A percentile compares a stretch with the other conserved stretches of the same genome.
Conservation (phyloP, 179 eudicot genomes). For the Silene coronaria region DNA sequence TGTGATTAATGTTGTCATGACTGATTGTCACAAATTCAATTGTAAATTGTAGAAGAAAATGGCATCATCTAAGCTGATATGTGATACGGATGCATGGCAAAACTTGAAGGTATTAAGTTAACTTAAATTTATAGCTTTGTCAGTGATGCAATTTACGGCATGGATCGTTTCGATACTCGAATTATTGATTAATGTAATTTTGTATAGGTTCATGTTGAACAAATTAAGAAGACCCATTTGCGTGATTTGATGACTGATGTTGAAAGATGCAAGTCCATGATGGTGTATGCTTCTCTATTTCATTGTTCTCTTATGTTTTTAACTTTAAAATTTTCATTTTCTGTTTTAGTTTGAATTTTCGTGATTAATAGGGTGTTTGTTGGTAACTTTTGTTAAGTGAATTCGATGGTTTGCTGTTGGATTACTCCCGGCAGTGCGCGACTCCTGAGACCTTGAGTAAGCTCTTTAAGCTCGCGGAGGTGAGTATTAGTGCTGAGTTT, state of each 20-base stretch:
- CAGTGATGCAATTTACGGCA: not conserved
- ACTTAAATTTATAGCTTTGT: not conserved
- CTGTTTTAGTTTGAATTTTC: not conserved
- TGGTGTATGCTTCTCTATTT: constrained; percentile 53
- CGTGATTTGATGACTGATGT: constrained; percentile 76
- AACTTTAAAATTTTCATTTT: not conserved
- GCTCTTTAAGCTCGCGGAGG: constrained; percentile 84
- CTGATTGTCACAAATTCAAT: not conserved
- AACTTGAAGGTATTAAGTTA: constrained; percentile 51
- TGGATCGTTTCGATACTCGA: not conserved
- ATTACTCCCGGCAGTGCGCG: constrained; percentile 83
- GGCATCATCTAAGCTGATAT: constrained; percentile 65
- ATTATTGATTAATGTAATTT: not conserved
- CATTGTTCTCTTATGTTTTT: not conserved
- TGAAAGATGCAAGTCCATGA: constrained; percentile 83
- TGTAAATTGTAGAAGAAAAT: constrained; percentile 38
- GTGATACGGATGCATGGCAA: constrained; percentile 70
- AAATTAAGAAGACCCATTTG: constrained; percentile 74
- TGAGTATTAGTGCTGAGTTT: constrained; percentile 20
- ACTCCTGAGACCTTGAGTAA: constrained; percentile 63
- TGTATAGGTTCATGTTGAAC: constrained; percentile 74
- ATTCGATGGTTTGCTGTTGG: constrained; percentile 69
- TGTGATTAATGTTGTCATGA: not conserved
- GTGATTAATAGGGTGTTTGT: not conserved
- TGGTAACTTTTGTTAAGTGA: constrained; percentile 42